Percentiles rank a stretch among this genome's conserved stretches.
Evolutionary conservation across 306 rosid species (phyloP).

Genomic region (Medicago ruthenica): DNA sequence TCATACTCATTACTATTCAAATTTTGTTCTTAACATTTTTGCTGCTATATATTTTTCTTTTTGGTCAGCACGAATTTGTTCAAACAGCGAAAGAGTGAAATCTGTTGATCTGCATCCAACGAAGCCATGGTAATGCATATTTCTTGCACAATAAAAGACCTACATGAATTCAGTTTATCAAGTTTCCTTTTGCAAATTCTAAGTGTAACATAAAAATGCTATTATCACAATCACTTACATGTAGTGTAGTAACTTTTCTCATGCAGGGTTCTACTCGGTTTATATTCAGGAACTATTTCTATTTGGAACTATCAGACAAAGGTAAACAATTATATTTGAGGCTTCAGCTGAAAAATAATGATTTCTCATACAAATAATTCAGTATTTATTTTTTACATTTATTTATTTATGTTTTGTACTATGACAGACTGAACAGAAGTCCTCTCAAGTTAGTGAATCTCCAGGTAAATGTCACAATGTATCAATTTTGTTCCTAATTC

Average conservation of each 20-base stretch:
- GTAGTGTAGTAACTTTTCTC: slow-evolving; percentile 20
- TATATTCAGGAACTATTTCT: slow-evolving; percentile 65
- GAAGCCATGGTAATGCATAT: slow-evolving; percentile 64
- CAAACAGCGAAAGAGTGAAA: slow-evolving; percentile 70
- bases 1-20: neutral
- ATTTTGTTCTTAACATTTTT: slow-evolving; percentile 11
- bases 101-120: slow-evolving; percentile 73
- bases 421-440: slow-evolving; percentile 58
- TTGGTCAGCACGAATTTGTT: slow-evolving; percentile 58
- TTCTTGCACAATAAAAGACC: neutral
- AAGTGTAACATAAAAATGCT: neutral
- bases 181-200: neutral
- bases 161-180: neutral
- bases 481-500: neutral
- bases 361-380: neutral
- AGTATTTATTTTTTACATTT: slow-evolving; percentile 20
- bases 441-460: slow-evolving; percentile 56
- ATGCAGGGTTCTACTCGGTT: slow-evolving; percentile 71
- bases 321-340: slow-evolving; percentile 42
- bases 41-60: slow-evolving; percentile 40
- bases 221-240: neutral
- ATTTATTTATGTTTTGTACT: slow-evolving; percentile 13
- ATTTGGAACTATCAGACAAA: slow-evolving; percentile 71
- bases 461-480: slow-evolving; percentile 56
- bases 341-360: neutral